Evolutionary conservation across 225 moss, liverwort and hornwort genomes (phyloP), one percentile per base, ranked within the genome.

Genomic region (Neckera pumila): DNA sequence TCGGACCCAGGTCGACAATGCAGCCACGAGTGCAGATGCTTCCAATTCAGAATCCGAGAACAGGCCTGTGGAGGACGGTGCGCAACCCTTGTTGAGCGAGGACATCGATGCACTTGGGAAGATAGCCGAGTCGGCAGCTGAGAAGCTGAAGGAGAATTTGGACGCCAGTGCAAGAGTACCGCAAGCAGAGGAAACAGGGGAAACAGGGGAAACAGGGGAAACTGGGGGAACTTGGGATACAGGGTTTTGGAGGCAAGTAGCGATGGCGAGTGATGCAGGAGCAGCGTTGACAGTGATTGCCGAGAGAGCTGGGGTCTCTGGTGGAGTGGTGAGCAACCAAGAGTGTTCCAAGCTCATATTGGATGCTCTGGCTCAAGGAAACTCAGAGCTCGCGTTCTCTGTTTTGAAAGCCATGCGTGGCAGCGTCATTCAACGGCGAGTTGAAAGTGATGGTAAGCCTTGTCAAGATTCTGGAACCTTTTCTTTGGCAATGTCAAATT

Each of bases 351-450:
- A 90, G 81, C 91, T 99, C 62, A 96, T 99, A 18, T 62, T 95
- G 90, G 93, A 94, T 71, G 96, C 99, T 80, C 90, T 96, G 84
- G 94, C 91, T 47, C 94, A 93, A 66, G 92, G 95, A 33, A 97
- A 99, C 86, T 87, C 88, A 38, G 94, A 96, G 10, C 93, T 99
- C 76, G 95, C 97, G 14, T 99, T 95, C 84, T 99, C 99, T 8
- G 88, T 99, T 16, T 85, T 99, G 77, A 90, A 93, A 76, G 96
- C 97, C 89, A 99, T 99, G 99, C 95, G 96, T 14, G 94, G 95
- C 88, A 95, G 92, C 80, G 91, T 95, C 62, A 90, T 90, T 25
- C 95, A 94, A 87, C 95, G 96, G 64, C 96, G 96, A 53, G 84
- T 97, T 49, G 98, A 96, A 69, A 89, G 91, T 62, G 91, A 96